Percentiles rank a stretch among this genome's conserved stretches.
Evolutionary conservation across 1,284 basidiomycete species (phyloP).

Genomic region (Peniophora sp.): DNA sequence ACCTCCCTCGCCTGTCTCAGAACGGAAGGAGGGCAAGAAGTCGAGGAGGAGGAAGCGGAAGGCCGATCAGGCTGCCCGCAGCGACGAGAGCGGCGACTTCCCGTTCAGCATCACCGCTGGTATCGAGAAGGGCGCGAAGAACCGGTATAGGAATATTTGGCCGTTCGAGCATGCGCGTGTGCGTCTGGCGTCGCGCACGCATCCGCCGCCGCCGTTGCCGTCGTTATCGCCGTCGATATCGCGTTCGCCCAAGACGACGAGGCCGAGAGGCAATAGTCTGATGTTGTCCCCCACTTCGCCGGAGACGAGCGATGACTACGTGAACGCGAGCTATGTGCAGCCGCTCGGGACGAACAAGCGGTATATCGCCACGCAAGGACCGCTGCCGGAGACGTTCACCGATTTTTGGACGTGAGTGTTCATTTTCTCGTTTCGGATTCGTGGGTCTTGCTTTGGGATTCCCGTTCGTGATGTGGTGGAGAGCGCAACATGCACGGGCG

Average conservation of each 20-base stretch:
- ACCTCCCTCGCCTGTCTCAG: constrained; percentile 5
- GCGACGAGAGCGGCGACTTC: constrained; percentile 36
- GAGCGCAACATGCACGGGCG: neutral
- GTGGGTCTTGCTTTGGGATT: neutral
- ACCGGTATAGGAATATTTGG: constrained; percentile 92
- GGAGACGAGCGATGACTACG: constrained; percentile 64
- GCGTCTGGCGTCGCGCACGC: constrained; percentile 23
- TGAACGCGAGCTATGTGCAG: constrained; percentile 90
- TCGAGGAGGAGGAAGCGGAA: constrained; percentile 8
- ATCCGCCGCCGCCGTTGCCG: neutral
- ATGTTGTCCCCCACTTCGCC: constrained; percentile 8
- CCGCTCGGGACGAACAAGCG: constrained; percentile 71
- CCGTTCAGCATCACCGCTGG: constrained; percentile 95
- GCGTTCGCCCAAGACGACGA: neutral
- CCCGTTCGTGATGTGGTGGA: neutral
- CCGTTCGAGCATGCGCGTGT: constrained; percentile 92
- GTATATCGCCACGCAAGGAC: constrained; percentile 97
- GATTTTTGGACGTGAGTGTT: constrained; percentile 92
- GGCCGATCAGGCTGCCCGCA: constrained; percentile 12
- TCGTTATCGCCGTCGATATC: neutral
- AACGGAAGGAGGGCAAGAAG: constrained; percentile 5
- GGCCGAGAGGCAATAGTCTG: neutral
- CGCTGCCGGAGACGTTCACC: constrained; percentile 80
- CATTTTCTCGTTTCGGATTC: constrained; percentile 1
- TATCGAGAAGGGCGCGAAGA: constrained; percentile 91